These are phyloP conservation scores for Metschnikowia reukaufii DNA, from an alignment of 805 yeast genomes.

Conservation along the genomic window DNA sequence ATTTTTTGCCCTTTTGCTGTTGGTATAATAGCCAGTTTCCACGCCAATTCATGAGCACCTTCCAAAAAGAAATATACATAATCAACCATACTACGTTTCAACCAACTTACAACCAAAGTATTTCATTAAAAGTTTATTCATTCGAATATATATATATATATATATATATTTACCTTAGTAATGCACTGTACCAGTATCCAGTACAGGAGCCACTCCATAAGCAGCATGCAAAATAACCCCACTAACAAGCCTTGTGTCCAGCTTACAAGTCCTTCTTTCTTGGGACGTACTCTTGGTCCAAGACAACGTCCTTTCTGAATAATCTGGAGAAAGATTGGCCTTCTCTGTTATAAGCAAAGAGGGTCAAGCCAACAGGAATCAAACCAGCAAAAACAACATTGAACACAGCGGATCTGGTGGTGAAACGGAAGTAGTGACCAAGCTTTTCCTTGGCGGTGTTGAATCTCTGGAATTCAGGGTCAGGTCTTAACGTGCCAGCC, in stretches of 20 bases:
- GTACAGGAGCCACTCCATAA: background rate
- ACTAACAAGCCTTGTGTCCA: background rate
- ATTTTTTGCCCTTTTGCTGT: background rate
- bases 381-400: slow-evolving; percentile 38
- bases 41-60: too few species aligned
- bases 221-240: slow-evolving; percentile 8
- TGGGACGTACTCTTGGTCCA: slow-evolving; percentile 41
- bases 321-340: slow-evolving; percentile 37
- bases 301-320: slow-evolving; percentile 37
- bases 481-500: slow-evolving; percentile 47
- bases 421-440: slow-evolving; percentile 45
- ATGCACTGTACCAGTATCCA: background rate
- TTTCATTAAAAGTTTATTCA: slow-evolving; percentile 1
- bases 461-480: slow-evolving; percentile 42
- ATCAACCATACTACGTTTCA: background rate
- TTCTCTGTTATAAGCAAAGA: slow-evolving; percentile 37
- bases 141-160: background rate
- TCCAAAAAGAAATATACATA: background rate
- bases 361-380: slow-evolving; percentile 38
- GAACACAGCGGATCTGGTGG: slow-evolving; percentile 37
- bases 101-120: background rate
- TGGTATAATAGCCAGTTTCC: too few species aligned
- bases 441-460: slow-evolving; percentile 42
- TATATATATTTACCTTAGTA: background rate
- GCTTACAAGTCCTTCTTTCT: slow-evolving; percentile 44